phyloP scores from a whole-genome alignment of 345 rosid species.

The Syzygium jambos region DNA sequence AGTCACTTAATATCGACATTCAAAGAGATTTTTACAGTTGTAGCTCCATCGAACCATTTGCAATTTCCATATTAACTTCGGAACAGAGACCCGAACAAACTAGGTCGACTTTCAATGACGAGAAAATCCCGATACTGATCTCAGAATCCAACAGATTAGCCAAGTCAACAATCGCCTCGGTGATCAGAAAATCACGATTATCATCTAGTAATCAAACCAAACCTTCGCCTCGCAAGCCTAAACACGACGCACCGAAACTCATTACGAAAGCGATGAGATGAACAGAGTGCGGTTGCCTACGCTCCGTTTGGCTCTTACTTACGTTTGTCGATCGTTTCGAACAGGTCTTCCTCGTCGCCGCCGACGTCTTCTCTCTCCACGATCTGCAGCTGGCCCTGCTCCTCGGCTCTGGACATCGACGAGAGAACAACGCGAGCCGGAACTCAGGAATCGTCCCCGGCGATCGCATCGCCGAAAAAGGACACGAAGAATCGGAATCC shows the following conservation, averaged over 20 bases:
- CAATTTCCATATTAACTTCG: background rate
- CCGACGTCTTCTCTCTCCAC: slow-evolving; percentile 11
- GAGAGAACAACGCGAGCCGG: background rate
- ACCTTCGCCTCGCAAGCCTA: no score
- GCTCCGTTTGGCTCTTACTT: background rate
- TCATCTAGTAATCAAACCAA: no score
- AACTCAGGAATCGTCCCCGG: background rate
- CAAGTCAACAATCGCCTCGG: no score
- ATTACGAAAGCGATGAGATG: background rate
- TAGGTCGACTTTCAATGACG: no score
- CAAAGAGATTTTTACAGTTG: background rate
- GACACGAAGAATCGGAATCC: no score
- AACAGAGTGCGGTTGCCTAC: background rate
- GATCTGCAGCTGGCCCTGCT: slow-evolving; percentile 8
- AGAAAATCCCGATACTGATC: no score
- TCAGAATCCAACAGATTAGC: no score
- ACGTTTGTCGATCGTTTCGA: slow-evolving; percentile 12
- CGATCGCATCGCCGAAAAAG: background rate
- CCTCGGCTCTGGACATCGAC: slow-evolving; percentile 2
- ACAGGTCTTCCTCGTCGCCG: slow-evolving; percentile 6
- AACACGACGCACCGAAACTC: no score
- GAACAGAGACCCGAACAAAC: no score
- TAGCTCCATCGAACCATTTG: background rate
- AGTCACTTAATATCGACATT: background rate
- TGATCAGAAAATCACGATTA: no score